A percentile compares a stretch with the other conserved stretches of the same genome.
These are phyloP conservation scores for Amanita phalloides DNA, from an alignment of 768 basidiomycete species.

Conservation along the genomic window DNA sequence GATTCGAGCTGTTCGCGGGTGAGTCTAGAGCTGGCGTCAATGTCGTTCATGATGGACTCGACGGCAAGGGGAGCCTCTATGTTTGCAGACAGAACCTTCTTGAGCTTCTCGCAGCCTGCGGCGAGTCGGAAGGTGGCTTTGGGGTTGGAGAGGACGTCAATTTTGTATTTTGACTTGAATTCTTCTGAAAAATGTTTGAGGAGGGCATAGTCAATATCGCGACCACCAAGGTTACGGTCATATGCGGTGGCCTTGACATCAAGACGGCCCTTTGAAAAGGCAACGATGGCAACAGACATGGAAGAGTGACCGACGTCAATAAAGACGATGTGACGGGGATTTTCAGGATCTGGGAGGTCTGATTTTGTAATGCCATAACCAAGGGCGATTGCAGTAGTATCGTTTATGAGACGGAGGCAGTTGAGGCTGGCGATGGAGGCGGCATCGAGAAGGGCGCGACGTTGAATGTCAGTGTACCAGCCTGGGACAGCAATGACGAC, in stretches of 20 bases:
- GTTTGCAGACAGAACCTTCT: constrained; percentile 96
- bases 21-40: constrained; percentile 85
- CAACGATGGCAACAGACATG: constrained; percentile 79
- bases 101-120: constrained; percentile 86
- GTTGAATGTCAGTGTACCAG: constrained; percentile 93
- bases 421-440: constrained; percentile 86
- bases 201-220: constrained; percentile 91
- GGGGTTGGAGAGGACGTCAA: constrained; percentile 84
- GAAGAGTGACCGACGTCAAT: constrained; percentile 93
- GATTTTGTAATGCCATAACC: constrained; percentile 99
- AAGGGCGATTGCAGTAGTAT: constrained; percentile 90
- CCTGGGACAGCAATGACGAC: constrained; percentile 94
- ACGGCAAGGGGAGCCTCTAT: constrained; percentile 81
- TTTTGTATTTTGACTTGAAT: constrained; percentile 97
- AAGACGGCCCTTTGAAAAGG: constrained; percentile 91
- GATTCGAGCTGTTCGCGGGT: constrained; percentile 74
- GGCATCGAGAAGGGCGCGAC: constrained; percentile 83
- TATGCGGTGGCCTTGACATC: constrained; percentile 81
- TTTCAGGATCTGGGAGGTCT: constrained; percentile 81
- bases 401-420: constrained; percentile 91
- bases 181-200: constrained; percentile 81
- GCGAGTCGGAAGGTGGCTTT: constrained; percentile 90
- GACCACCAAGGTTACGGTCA: constrained; percentile 90
- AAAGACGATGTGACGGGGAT: constrained; percentile 81
- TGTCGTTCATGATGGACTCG: constrained; percentile 93